These are phyloP conservation scores for Botryotinia globosa DNA, from an alignment of 2,329 filamentous ascomycete genomes.

Conservation along the genomic window DNA sequence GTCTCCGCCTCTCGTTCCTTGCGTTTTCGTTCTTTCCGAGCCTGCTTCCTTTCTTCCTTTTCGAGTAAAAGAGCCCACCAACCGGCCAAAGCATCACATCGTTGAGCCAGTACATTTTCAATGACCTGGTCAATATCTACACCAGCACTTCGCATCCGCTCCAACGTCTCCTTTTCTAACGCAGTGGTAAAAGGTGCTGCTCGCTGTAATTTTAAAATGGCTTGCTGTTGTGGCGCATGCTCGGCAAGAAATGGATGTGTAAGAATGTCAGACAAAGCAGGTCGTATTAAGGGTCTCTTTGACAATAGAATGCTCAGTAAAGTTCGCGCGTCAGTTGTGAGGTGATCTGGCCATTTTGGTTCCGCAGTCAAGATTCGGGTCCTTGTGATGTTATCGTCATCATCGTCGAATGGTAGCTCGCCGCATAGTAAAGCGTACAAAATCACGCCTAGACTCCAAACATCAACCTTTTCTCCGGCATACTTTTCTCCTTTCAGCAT, in stretches of 20 bases:
- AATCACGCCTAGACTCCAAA: conserved; percentile 88
- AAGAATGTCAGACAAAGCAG: conserved; percentile 79
- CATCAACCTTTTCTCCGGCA: conserved; percentile 94
- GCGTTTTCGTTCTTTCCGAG: conserved; percentile 74
- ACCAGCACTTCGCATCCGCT: conserved; percentile 89
- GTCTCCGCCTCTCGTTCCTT: conserved; percentile 81
- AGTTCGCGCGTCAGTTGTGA: conserved; percentile 73
- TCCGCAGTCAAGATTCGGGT: conserved; percentile 81
- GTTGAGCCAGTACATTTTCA: conserved; percentile 85
- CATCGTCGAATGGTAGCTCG: conserved; percentile 92
- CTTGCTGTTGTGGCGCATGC: conserved; percentile 82
- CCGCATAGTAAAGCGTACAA: conserved; percentile 79
- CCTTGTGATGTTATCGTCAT: conserved; percentile 86
- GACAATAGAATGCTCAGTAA: conserved; percentile 80
- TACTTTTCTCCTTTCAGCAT: conserved; percentile 99
- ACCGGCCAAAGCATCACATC: conserved; percentile 85
- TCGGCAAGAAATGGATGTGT: conserved; percentile 85
- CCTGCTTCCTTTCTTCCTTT: conserved; percentile 88
- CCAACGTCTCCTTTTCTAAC: conserved; percentile 84
- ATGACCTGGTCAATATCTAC: conserved; percentile 94
- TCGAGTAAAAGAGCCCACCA: conserved; percentile 96
- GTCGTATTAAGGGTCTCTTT: conserved; percentile 82
- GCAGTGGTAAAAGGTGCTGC: conserved; percentile 80
- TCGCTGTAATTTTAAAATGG: conserved; percentile 78
- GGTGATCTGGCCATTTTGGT: conserved; percentile 76